These are phyloP conservation scores for Podila epicladia DNA, from an alignment of 192 early-diverging fungal species.

Conservation along the genomic window DNA sequence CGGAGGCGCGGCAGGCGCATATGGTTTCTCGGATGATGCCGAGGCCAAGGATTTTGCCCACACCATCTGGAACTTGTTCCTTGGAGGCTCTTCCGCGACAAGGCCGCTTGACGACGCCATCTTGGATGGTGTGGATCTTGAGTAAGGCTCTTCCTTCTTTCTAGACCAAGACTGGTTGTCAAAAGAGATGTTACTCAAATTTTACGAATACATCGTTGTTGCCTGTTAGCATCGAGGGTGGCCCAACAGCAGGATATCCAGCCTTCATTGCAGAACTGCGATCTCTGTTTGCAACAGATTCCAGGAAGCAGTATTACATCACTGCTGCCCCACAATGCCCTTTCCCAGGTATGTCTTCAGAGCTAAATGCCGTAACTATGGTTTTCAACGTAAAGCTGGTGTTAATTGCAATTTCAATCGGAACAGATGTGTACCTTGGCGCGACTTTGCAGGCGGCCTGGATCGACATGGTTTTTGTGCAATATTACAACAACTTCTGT, in stretches of 20 bases:
- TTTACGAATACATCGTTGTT: neutral
- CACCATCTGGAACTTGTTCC: slow-evolving; percentile 80
- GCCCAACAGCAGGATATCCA: slow-evolving; percentile 62
- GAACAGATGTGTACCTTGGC: slow-evolving; percentile 64
- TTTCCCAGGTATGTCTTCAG: slow-evolving; percentile 57
- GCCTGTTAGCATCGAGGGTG: slow-evolving; percentile 74
- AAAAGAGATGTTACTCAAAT: too few species aligned
- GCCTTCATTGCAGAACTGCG: slow-evolving; percentile 68
- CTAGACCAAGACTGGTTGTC: neutral
- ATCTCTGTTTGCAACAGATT: slow-evolving; percentile 57
- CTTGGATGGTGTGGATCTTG: slow-evolving; percentile 77
- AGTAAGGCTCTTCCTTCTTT: slow-evolving; percentile 26
- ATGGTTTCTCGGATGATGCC: slow-evolving; percentile 66
- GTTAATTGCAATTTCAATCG: neutral
- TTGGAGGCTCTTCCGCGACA: slow-evolving; percentile 65
- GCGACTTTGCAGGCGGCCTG: slow-evolving; percentile 67
- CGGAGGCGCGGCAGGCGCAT: slow-evolving; percentile 73
- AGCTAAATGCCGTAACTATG: neutral
- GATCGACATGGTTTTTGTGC: slow-evolving; percentile 78
- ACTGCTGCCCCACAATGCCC: slow-evolving; percentile 80
- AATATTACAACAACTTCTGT: slow-evolving; percentile 89
- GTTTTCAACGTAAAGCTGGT: neutral
- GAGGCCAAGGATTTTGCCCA: slow-evolving; percentile 71
- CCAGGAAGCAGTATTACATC: slow-evolving; percentile 63
- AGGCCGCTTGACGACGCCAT: slow-evolving; percentile 77